phyloP scores from a whole-genome alignment of 1,139 yeast genomes.

The Sugiyamaella sp. region DNA sequence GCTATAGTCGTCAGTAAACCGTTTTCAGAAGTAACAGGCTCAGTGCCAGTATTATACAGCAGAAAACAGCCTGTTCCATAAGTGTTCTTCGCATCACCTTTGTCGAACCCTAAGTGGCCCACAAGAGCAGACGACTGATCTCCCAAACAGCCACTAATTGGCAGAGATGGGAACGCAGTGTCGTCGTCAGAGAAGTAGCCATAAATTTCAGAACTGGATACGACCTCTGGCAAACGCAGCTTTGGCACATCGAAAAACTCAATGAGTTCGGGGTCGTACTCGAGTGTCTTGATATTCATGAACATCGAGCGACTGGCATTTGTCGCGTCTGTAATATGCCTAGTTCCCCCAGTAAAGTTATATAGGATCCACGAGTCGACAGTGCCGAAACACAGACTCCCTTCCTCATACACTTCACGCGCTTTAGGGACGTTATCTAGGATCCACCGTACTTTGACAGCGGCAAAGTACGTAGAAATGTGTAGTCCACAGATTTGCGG shows the following conservation, averaged over 20 bases:
- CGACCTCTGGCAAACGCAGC: slow-evolving; percentile 76
- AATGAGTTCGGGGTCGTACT: slow-evolving; percentile 77
- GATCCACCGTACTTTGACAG: slow-evolving; percentile 88
- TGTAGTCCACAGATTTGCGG: slow-evolving; percentile 81
- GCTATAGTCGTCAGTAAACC: slow-evolving; percentile 91
- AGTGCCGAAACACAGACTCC: slow-evolving; percentile 89
- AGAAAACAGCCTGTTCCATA: slow-evolving; percentile 96
- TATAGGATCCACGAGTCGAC: slow-evolving; percentile 94
- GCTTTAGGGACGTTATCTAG: slow-evolving; percentile 78
- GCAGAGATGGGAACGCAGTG: slow-evolving; percentile 54
- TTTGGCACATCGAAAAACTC: slow-evolving; percentile 75
- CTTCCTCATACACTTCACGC: slow-evolving; percentile 67
- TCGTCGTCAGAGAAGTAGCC: slow-evolving; percentile 51
- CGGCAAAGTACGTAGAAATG: slow-evolving; percentile 87
- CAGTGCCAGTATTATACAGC: slow-evolving; percentile 80
- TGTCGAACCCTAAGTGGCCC: slow-evolving; percentile 83
- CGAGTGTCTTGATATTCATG: slow-evolving; percentile 76
- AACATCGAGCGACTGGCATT: slow-evolving; percentile 92
- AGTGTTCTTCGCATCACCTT: slow-evolving; percentile 94
- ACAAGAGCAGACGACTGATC: slow-evolving; percentile 94
- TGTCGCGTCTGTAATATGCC: slow-evolving; percentile 83
- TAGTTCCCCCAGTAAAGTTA: slow-evolving; percentile 65
- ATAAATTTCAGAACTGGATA: slow-evolving; percentile 76
- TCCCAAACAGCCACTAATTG: slow-evolving; percentile 89
- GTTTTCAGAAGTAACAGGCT: slow-evolving; percentile 59